These are phyloP conservation scores for Tuber magnatum DNA, from an alignment of 495 filamentous ascomycete species.

Conservation along the genomic window DNA sequence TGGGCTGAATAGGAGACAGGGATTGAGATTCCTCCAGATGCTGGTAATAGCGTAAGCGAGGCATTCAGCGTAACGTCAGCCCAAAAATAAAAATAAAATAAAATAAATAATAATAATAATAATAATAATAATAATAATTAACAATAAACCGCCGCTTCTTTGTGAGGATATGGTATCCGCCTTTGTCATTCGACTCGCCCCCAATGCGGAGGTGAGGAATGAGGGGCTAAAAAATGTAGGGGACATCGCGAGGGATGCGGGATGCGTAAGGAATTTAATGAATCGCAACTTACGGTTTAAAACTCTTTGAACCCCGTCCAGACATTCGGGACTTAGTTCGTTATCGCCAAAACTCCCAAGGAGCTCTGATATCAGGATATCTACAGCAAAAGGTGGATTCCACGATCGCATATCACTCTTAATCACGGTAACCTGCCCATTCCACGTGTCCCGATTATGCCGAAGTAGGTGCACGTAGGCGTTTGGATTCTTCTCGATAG, in stretches of 20 bases:
- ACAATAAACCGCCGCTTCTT: neutral
- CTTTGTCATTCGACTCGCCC: neutral
- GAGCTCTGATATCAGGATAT: slow-evolving; percentile 90
- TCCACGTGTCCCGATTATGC: slow-evolving; percentile 75
- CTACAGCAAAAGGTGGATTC: slow-evolving; percentile 76
- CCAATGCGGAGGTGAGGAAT: neutral
- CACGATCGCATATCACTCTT: slow-evolving; percentile 97
- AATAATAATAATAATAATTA: neutral
- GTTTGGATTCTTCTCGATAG: slow-evolving; percentile 96
- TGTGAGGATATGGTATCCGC: neutral
- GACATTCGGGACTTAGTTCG: slow-evolving; percentile 81
- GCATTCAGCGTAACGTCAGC: slow-evolving; percentile 7
- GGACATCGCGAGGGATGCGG: slow-evolving; percentile 6
- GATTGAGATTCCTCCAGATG: slow-evolving; percentile 80
- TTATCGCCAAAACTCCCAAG: slow-evolving; percentile 90
- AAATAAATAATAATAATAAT: neutral
- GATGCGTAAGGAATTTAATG: neutral
- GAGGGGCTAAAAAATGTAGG: neutral
- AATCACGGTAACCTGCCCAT: slow-evolving; percentile 66
- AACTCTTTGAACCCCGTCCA: slow-evolving; percentile 82
- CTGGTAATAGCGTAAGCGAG: slow-evolving; percentile 25
- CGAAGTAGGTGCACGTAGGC: slow-evolving; percentile 84
- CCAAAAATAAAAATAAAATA: neutral
- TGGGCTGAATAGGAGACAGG: slow-evolving; percentile 87
- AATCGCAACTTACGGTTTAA: slow-evolving; percentile 47